These are phyloP conservation scores for Kuraishia hungarica DNA, from an alignment of 805 yeast species.

Conservation along the genomic window DNA sequence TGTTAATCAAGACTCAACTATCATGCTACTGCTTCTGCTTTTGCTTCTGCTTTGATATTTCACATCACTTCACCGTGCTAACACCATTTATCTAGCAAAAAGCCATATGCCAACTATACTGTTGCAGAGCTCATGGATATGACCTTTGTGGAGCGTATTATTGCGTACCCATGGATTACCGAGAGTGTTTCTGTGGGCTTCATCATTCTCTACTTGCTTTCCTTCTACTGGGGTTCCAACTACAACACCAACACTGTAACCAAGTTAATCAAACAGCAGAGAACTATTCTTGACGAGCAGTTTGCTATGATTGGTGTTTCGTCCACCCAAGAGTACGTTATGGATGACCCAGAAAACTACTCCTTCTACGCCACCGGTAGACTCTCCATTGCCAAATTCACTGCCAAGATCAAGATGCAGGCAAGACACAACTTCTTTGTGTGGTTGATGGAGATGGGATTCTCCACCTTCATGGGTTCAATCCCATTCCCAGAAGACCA, in stretches of 20 bases:
- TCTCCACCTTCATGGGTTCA: constrained; percentile 50
- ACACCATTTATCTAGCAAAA: neutral
- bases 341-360: constrained; percentile 57
- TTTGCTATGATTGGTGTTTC: constrained; percentile 73
- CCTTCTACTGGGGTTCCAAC: constrained; percentile 51
- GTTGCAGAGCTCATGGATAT: constrained; percentile 49
- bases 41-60: too few species aligned
- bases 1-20: too few species aligned
- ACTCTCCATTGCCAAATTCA: constrained; percentile 56
- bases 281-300: constrained; percentile 51
- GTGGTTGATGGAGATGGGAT: constrained; percentile 51
- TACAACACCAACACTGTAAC: constrained; percentile 51
- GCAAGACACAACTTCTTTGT: constrained; percentile 77
- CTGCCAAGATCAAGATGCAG: constrained; percentile 52
- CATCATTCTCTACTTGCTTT: constrained; percentile 36
- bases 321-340: constrained; percentile 34
- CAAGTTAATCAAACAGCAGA: constrained; percentile 36
- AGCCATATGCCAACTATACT: constrained; percentile 19
- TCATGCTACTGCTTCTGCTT: too few species aligned
- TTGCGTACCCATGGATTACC: constrained; percentile 64
- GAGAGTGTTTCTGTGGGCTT: constrained; percentile 52
- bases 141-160: constrained; percentile 51
- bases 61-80: neutral
- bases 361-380: constrained; percentile 85
- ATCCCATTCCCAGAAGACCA: constrained; percentile 49